phyloP scores from a whole-genome alignment of 2,329 filamentous ascomycete species.

The Biscogniauxia mediterranea region DNA sequence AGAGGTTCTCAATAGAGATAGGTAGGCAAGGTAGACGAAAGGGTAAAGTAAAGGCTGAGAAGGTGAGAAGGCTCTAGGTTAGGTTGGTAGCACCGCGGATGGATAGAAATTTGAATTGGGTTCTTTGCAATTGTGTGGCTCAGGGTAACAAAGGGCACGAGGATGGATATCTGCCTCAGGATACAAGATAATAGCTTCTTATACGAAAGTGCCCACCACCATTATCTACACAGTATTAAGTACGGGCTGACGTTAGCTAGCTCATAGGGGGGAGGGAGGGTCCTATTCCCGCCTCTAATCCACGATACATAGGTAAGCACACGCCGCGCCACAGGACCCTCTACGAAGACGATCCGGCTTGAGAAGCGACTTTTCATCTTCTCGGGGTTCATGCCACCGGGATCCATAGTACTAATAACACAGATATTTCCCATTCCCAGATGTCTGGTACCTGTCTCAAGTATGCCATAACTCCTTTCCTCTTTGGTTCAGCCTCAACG shows the following conservation, averaged over 20 bases:
- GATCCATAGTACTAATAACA: neutral
- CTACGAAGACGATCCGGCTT: neutral
- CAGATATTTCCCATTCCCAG: neutral
- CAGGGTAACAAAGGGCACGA: neutral
- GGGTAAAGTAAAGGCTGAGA: slow-evolving; percentile 2
- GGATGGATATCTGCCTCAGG: neutral
- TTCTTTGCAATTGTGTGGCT: neutral
- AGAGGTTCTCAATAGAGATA: slow-evolving; percentile 4
- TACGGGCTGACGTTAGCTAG: neutral
- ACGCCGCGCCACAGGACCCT: neutral
- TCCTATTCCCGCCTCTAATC: neutral
- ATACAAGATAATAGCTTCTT: neutral
- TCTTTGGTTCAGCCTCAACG: neutral
- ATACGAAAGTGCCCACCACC: neutral
- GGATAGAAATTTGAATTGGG: neutral
- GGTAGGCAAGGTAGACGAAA: slow-evolving; percentile 1
- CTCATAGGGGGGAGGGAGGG: neutral
- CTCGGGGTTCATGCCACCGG: neutral
- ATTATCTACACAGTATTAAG: neutral
- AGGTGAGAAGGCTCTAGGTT: neutral
- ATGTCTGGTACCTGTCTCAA: too few relatives aligned
- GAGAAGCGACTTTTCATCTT: neutral
- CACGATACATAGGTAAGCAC: neutral
- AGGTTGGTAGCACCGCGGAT: neutral
- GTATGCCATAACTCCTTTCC: neutral